Conservation (phyloP, 805 yeast species). For the Pichia eremophila region DNA sequence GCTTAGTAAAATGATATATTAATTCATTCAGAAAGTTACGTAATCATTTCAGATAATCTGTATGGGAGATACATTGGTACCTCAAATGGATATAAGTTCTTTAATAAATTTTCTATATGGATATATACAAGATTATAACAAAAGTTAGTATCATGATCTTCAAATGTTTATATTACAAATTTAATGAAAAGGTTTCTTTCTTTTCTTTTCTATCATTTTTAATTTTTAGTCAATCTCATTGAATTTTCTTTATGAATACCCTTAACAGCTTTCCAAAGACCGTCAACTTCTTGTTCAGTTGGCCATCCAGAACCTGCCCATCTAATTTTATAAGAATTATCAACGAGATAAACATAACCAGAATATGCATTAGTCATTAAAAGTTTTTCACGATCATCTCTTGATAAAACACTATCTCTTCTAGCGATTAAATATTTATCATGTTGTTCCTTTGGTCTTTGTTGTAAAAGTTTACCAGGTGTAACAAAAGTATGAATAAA, state of each 20-base stretch:
- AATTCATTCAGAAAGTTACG: too few relatives aligned
- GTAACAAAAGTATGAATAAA: slow-evolving; percentile 46
- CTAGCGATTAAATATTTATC: slow-evolving; percentile 50
- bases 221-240: slow-evolving; percentile 3
- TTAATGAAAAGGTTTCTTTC: too few relatives aligned
- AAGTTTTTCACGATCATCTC: slow-evolving; percentile 47
- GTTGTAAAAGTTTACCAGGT: slow-evolving; percentile 28
- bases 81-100: too few relatives aligned
- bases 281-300: slow-evolving; percentile 49
- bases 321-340: slow-evolving; percentile 61
- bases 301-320: slow-evolving; percentile 91
- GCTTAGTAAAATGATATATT: too few relatives aligned
- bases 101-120: too few relatives aligned
- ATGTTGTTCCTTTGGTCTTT: slow-evolving; percentile 26
- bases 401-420: slow-evolving; percentile 49
- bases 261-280: slow-evolving; percentile 56
- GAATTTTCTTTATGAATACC: slow-evolving; percentile 44
- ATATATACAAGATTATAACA: too few relatives aligned
- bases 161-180: too few relatives aligned
- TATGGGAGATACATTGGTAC: too few relatives aligned
- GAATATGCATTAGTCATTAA: slow-evolving; percentile 66
- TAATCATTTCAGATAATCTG: too few relatives aligned
- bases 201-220: neutral
- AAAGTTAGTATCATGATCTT: too few relatives aligned
- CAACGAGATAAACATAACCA: slow-evolving; percentile 78